Evolutionary conservation across 208 protist species (phyloP).

Genomic region (Strigomonas culicis): DNA sequence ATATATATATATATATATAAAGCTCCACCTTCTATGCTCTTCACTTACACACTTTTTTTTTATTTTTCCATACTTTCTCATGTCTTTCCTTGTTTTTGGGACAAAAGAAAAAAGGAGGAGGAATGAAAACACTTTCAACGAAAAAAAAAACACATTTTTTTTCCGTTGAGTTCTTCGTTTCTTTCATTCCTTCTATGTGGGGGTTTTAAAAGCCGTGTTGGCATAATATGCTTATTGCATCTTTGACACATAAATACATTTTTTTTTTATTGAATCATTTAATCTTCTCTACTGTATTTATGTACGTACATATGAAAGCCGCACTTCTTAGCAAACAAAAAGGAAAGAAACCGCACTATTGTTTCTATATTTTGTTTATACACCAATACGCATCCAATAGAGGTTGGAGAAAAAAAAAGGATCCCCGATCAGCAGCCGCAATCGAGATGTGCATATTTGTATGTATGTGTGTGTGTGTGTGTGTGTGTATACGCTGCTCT

Average conservation of each 20-base stretch:
- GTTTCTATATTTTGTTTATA: constrained; percentile 12
- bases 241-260: too few species aligned
- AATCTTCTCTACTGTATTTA: not conserved
- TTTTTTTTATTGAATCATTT: constrained; percentile 5
- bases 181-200: too few species aligned
- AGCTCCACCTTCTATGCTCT: too few species aligned
- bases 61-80: constrained; percentile 11
- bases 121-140: not conserved
- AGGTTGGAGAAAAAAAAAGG: constrained; percentile 7
- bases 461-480: constrained; percentile 13
- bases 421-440: too few species aligned
- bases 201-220: too few species aligned
- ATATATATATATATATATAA: constrained; percentile 18
- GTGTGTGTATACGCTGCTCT: not conserved
- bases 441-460: constrained; percentile 10
- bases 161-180: not conserved
- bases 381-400: too few species aligned
- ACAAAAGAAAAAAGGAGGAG: not conserved
- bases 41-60: constrained; percentile 11
- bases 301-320: not conserved
- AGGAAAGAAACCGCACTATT: constrained; percentile 5
- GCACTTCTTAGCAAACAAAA: constrained; percentile 8
- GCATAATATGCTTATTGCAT: too few species aligned
- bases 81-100: constrained; percentile 3
- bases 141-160: constrained; percentile 6